Evolutionary conservation across 192 early-diverging fungal species (phyloP).

Genomic region (Chytriomyces confervae): DNA sequence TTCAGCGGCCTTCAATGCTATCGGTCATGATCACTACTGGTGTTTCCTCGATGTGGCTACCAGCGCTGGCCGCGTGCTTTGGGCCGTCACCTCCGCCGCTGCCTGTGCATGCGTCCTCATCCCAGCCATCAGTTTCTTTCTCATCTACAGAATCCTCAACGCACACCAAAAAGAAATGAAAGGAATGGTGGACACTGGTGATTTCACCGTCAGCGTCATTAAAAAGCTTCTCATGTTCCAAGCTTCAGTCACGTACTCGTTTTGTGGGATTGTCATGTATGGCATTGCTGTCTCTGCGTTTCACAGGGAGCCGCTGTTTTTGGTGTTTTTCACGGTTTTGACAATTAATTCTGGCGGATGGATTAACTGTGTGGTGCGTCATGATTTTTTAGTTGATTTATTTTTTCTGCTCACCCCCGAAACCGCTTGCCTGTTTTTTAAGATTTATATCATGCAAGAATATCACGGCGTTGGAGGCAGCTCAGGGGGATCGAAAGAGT

Average conservation of each 20-base stretch:
- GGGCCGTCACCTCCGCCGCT: neutral
- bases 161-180: neutral
- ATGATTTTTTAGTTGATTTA: neutral
- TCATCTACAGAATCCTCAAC: neutral
- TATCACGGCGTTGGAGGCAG: no score
- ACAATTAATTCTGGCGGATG: neutral
- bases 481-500: no score
- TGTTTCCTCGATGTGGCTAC: neutral
- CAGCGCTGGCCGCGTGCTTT: neutral
- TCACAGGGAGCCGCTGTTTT: neutral
- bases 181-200: neutral
- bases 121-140: neutral
- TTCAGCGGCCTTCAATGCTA: neutral
- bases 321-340: neutral
- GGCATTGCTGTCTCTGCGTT: neutral
- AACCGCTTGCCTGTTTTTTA: no score
- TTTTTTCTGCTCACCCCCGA: no score
- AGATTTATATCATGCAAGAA: no score
- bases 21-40: conserved; percentile 7
- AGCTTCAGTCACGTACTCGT: neutral
- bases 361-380: neutral
- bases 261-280: neutral
- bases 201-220: neutral
- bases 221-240: neutral
- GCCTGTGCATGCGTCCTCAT: neutral